These are phyloP conservation scores for Nannochloropsis granulata DNA, from an alignment of 108 stramenopile species.

Conservation along the genomic window DNA sequence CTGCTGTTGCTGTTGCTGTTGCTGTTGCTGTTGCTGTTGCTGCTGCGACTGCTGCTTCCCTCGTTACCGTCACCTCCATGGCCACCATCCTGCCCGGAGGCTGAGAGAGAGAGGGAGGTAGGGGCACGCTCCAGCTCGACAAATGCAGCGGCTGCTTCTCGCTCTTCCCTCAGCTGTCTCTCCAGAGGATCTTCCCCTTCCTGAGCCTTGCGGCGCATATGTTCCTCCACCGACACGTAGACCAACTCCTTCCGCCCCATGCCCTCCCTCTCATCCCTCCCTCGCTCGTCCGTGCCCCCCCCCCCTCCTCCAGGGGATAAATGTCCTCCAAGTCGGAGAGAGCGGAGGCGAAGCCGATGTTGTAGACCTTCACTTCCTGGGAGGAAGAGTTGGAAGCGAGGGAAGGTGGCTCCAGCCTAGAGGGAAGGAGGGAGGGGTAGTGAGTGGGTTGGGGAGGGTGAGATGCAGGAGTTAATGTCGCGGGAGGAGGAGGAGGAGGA, in stretches of 20 bases:
- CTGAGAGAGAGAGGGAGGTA: background rate
- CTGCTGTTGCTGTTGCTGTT: too few species aligned
- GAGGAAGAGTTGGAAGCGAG: too few species aligned
- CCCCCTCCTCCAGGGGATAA: background rate
- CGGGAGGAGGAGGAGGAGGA: too few species aligned
- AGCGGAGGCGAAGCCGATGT: background rate
- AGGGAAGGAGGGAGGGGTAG: too few species aligned
- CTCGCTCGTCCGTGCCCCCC: background rate
- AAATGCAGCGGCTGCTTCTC: background rate
- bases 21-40: too few species aligned
- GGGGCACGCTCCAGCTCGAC: background rate
- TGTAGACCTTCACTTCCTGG: background rate
- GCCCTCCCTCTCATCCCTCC: background rate
- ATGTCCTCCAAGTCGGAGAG: background rate
- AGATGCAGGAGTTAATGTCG: too few species aligned
- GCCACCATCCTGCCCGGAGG: background rate
- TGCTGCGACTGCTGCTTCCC: background rate
- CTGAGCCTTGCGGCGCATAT: background rate
- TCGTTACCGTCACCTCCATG: background rate
- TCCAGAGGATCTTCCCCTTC: background rate
- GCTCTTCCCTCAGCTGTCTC: background rate
- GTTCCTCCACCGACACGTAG: background rate
- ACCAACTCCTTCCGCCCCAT: background rate
- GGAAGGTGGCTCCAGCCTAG: too few species aligned
- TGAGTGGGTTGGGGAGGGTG: too few species aligned